phyloP scores from a whole-genome alignment of 2,329 filamentous ascomycete genomes.

The Atkinsonella texensis region DNA sequence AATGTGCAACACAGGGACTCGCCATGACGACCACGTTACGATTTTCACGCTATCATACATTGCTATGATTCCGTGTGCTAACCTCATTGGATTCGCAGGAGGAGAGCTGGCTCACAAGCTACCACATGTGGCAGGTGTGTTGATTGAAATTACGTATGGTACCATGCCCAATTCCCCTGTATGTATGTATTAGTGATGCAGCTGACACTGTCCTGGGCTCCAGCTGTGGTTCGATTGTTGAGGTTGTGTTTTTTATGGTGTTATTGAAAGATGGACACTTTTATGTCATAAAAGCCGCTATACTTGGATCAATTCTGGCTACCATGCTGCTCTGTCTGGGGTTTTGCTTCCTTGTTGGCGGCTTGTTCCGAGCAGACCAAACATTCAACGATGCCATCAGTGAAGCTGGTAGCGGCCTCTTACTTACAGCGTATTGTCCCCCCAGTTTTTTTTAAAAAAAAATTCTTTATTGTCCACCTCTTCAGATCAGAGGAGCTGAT shows the following conservation, averaged over 20 bases:
- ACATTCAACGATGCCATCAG: conserved; percentile 63
- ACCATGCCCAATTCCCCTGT: background rate
- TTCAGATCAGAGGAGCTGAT: conserved; percentile 18
- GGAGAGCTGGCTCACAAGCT: conserved; percentile 70
- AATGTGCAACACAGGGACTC: conserved; percentile 17
- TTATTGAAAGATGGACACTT: conserved; percentile 40
- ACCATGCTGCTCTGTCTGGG: conserved; percentile 74
- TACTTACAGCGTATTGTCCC: conserved; percentile 60
- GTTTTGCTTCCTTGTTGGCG: conserved; percentile 67
- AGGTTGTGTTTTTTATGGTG: conserved; percentile 74
- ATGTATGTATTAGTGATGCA: background rate
- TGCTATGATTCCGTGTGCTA: conserved; percentile 39
- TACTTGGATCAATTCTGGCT: conserved; percentile 71
- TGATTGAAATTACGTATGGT: conserved; percentile 40
- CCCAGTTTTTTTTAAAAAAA: background rate
- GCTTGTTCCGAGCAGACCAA: conserved; percentile 54
- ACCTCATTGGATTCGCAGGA: conserved; percentile 35
- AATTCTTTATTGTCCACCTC: background rate
- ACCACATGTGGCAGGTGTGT: conserved; percentile 57
- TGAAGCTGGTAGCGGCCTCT: conserved; percentile 65
- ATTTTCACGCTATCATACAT: conserved; percentile 34
- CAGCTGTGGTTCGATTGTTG: conserved; percentile 57
- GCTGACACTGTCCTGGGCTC: conserved; percentile 12
- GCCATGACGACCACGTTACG: conserved; percentile 25
- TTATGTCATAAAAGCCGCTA: conserved; percentile 70